A percentile compares a stretch with the other conserved stretches of the same genome.
These are phyloP conservation scores for Melanogaster broomeanus DNA, from an alignment of 768 basidiomycete species.

Conservation along the genomic window DNA sequence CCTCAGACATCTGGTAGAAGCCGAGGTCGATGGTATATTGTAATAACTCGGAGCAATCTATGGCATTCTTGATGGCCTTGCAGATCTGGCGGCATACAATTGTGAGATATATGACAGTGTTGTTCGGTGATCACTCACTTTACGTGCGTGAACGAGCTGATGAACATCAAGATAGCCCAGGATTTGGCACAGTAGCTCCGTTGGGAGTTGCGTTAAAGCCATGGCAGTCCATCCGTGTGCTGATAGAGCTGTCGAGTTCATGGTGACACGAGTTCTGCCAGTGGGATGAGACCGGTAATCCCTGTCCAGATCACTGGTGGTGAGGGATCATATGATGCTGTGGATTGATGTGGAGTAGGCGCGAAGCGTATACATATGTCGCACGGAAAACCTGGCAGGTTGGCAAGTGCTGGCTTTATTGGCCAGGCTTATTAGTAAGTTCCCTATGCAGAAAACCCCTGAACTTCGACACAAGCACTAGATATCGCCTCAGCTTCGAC, in stretches of 20 bases:
- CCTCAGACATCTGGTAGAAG: constrained; percentile 45
- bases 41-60: constrained; percentile 45
- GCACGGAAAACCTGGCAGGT: background rate
- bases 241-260: background rate
- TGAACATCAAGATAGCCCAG: constrained; percentile 35
- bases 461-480: too few species aligned
- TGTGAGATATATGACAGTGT: constrained; percentile 1
- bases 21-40: constrained; percentile 53
- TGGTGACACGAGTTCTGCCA: background rate
- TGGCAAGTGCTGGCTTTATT: too few species aligned
- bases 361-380: background rate
- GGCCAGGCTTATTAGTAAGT: too few species aligned
- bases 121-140: constrained; percentile 20
- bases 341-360: background rate
- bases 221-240: background rate
- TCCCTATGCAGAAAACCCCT: too few species aligned
- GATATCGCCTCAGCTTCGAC: too few species aligned
- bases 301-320: background rate
- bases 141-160: constrained; percentile 38
- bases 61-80: constrained; percentile 38
- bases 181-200: constrained; percentile 41
- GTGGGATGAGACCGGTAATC: background rate
- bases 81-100: constrained; percentile 34
- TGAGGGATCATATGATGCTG: background rate
- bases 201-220: constrained; percentile 33